Evolutionary conservation across 75 land plant genomes (phyloP).

Genomic region (Pseudotsuga menziesii): DNA sequence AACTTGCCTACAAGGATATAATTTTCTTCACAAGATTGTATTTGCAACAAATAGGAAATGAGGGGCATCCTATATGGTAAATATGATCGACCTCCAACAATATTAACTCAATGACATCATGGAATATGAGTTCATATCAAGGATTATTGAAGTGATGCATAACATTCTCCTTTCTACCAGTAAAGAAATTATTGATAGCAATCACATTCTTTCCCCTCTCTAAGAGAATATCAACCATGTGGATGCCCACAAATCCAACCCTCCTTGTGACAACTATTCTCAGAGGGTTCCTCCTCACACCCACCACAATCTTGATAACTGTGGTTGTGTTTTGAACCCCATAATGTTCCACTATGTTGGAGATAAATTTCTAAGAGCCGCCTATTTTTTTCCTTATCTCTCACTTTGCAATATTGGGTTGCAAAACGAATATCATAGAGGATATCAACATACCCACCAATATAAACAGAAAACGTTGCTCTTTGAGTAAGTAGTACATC

Average conservation of each 20-base stretch:
- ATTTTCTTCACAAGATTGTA: constrained; percentile 77
- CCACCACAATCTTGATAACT: constrained; percentile 24
- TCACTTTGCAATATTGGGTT: constrained; percentile 26
- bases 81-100: constrained; percentile 85
- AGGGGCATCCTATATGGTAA: constrained; percentile 83
- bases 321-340: too few species aligned
- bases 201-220: constrained; percentile 70
- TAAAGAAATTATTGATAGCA: constrained; percentile 74
- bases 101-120: constrained; percentile 80
- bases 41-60: constrained; percentile 79
- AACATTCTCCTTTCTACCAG: constrained; percentile 74
- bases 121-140: constrained; percentile 74
- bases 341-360: too few species aligned
- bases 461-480: constrained; percentile 61
- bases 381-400: not conserved
- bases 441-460: constrained; percentile 61
- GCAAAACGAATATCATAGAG: constrained; percentile 59
- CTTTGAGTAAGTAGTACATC: constrained; percentile 40
- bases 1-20: constrained; percentile 45
- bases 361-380: too few species aligned
- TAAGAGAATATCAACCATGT: constrained; percentile 66
- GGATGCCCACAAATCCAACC: constrained; percentile 79
- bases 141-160: constrained; percentile 67
- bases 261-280: constrained; percentile 79
- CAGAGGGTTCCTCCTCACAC: constrained; percentile 37